These are phyloP conservation scores for Colletotrichum sojae DNA, from an alignment of 2,329 filamentous ascomycete species.

Conservation along the genomic window DNA sequence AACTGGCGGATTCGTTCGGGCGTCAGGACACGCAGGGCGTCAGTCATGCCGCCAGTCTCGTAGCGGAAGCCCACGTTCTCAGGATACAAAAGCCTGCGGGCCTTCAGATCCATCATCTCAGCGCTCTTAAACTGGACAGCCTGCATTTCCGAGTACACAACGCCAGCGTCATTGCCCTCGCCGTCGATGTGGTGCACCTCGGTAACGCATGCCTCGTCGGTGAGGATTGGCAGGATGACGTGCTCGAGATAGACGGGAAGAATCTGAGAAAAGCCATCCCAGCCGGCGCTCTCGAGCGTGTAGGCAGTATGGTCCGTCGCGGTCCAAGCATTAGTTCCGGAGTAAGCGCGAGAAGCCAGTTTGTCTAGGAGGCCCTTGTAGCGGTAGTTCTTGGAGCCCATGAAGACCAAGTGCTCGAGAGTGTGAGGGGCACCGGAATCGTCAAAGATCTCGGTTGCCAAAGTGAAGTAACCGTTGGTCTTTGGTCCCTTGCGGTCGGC, in stretches of 20 bases:
- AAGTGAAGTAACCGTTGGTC: slow-evolving; percentile 91
- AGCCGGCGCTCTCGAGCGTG: slow-evolving; percentile 93
- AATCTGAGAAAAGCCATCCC: slow-evolving; percentile 96
- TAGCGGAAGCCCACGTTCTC: slow-evolving; percentile 94
- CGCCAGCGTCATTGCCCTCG: slow-evolving; percentile 93
- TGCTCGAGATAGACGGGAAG: slow-evolving; percentile 96
- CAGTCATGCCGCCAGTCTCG: slow-evolving; percentile 98
- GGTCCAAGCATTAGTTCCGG: slow-evolving; percentile 96
- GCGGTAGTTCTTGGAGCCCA: slow-evolving; percentile 92
- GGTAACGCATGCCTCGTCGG: slow-evolving; percentile 92
- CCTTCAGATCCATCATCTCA: slow-evolving; percentile 89
- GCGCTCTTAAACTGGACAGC: slow-evolving; percentile 87
- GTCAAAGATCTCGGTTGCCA: slow-evolving; percentile 97
- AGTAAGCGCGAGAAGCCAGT: slow-evolving; percentile 93
- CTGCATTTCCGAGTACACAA: slow-evolving; percentile 99
- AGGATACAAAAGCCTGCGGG: slow-evolving; percentile 86
- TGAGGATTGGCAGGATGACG: slow-evolving; percentile 90
- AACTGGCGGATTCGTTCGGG: slow-evolving; percentile 94
- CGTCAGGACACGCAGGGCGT: slow-evolving; percentile 87
- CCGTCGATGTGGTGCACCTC: slow-evolving; percentile 98
- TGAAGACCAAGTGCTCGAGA: slow-evolving; percentile 86
- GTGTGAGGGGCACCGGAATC: slow-evolving; percentile 94
- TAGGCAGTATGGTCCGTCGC: slow-evolving; percentile 97
- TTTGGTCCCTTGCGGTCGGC: slow-evolving; percentile 96
- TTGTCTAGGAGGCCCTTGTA: slow-evolving; percentile 98